Evolutionary conservation across 2,329 filamentous ascomycete species (phyloP), one percentile per base, ranked within the genome.

Genomic region (Alternaria consortialis): DNA sequence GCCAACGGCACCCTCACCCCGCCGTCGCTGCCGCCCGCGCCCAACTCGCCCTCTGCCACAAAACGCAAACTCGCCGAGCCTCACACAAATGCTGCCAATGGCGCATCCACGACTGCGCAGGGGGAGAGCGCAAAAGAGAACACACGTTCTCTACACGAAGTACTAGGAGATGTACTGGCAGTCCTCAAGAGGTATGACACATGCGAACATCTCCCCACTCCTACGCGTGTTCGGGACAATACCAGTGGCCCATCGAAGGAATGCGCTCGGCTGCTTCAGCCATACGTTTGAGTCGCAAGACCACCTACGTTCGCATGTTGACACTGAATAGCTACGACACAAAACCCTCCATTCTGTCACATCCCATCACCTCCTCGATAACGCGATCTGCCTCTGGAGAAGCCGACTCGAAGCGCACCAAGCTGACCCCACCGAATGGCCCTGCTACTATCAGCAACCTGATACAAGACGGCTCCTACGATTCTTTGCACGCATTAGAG

Each of bases 21-120:
- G 58, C 73, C 75, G 23, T 69, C 71, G 53, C 73, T 70, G 43
- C 69, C 72, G 25, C 67, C 70, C 29, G 66, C 69, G 53, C 58
- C 73, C 58, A 39, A 67, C 40, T 78, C 75, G 58, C 75, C 74
- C 7, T 69, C 74, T 15, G 40, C 67, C 40, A 73, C 77, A 60
- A 84, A 84, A 70, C 80, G 82, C 46, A 84, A 84, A 74, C 81
- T 81, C 59, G 78, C 77, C 39, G 74, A 77, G 36, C 76, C 74
- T 50, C 68, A 70, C 47, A 62, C 71, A 36, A 64, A 69, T 58
- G 59, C 68, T 43, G 56, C 69, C 63, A 72, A 76, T 59, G 74
- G 73, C 72, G 71, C 72, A 66, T 70, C 73, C 39, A 37, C 63
- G 52, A 55, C 69, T 57, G 70, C 65, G 60, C 55, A 62, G 51